These are phyloP conservation scores for Hygrophila difformis DNA, from an alignment of 257 asterid genomes.

Conservation along the genomic window DNA sequence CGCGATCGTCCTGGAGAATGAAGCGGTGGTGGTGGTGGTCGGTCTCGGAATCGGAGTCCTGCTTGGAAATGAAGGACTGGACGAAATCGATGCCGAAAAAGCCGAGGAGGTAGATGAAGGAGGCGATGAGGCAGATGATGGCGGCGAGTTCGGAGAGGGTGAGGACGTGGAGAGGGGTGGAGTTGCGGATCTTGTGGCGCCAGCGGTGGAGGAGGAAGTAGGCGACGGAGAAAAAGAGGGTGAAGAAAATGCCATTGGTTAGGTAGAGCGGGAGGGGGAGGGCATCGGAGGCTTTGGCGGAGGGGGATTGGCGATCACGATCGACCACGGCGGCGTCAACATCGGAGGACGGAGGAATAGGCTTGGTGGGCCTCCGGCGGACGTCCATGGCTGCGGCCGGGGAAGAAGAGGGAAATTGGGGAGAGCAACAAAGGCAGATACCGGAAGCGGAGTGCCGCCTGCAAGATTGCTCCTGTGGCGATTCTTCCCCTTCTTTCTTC, in stretches of 20 bases:
- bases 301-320: constrained; percentile 19
- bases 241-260: constrained; percentile 84
- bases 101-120: constrained; percentile 71
- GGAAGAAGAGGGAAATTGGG: background rate
- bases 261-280: constrained; percentile 84
- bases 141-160: constrained; percentile 74
- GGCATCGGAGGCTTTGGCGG: constrained; percentile 79
- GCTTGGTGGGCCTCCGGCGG: constrained; percentile 60
- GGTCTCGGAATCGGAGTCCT: too few relatives aligned
- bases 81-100: constrained; percentile 90
- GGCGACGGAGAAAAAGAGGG: constrained; percentile 76
- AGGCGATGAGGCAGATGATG: constrained; percentile 54
- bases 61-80: constrained; percentile 57
- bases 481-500: too few relatives aligned
- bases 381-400: constrained; percentile 37
- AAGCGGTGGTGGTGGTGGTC: constrained; percentile 41
- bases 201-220: constrained; percentile 78
- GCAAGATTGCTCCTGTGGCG: too few relatives aligned
- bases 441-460: too few relatives aligned
- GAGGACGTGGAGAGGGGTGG: constrained; percentile 75
- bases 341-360: constrained; percentile 17
- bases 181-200: constrained; percentile 85
- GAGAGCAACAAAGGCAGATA: too few relatives aligned
- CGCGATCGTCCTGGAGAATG: constrained; percentile 33
- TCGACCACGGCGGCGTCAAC: constrained; percentile 10